Evolutionary conservation across 139 green algal genomes (phyloP), one percentile per base, ranked within the genome.

Genomic region (Chlorella vulgaris): DNA sequence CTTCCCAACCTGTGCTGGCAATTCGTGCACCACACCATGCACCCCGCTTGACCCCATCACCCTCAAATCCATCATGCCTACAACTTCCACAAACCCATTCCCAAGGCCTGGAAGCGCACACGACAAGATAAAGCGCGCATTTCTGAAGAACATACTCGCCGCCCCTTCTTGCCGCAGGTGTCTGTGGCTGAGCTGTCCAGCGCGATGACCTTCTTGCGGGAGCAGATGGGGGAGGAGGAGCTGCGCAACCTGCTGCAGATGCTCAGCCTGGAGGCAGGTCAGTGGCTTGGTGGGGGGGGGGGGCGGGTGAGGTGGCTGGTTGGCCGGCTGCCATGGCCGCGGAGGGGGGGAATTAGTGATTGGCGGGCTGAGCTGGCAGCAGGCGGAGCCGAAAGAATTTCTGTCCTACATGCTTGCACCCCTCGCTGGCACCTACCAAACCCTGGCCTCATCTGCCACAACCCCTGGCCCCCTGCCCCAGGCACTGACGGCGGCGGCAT

Each of bases 191-290:
- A 96, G 90, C 86, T 96, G 74, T 43, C 86, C 65, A 80, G 77
- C 38, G 88, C 93, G 1, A 83, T 95, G 83, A 79, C 78, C 47
- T 94, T 96, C 84, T 75, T 96, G 51, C 78, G 84, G 40, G 77
- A 88, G 43, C 89, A 96, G 68, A 69, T 96, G 83, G 91, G 91
- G 42, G 88, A 94, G 79, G 84, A 94, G 55, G 91, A 94, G 75
- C 84, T 94, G 77, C 75, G 79, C 28, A 38, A 80, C 38, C 84
- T 94, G 82, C 87, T 94, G 74, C 82, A 93, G 33, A 74, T 61
- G 47, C 82, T 93, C 43, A 76, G 71, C 33, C 74, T 67, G 26
- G 89, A 74, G 74, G 62, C 73, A 28, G 73, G 73, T 68, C 31
- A 35, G 73, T 31, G 15, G 2, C 28, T 65, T 28, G 42, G 10